Conservation (phyloP, 1,284 basidiomycete species). For the Psilocybe mexicana region DNA sequence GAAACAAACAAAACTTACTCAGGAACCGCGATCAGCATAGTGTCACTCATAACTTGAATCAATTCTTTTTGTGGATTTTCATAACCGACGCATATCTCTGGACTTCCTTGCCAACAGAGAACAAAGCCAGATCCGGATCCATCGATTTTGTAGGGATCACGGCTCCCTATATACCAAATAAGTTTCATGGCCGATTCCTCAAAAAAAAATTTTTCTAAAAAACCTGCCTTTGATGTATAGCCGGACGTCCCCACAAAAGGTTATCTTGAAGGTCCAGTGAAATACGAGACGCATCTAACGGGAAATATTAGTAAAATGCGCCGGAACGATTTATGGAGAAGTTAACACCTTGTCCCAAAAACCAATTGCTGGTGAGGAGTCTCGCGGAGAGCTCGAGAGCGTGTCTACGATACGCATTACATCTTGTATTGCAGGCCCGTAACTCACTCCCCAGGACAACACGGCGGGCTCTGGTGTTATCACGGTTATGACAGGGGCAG, state of each 20-base stretch:
- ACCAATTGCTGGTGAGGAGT: constrained; percentile 85
- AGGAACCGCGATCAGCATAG: constrained; percentile 82
- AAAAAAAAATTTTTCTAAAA: not conserved
- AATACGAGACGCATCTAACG: constrained; percentile 79
- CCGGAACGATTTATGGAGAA: not conserved
- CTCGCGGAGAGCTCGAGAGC: constrained; percentile 77
- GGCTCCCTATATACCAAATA: constrained; percentile 57
- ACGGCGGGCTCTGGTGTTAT: constrained; percentile 68
- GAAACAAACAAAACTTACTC: constrained; percentile 53
- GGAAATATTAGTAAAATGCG: constrained; percentile 4
- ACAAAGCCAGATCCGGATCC: constrained; percentile 90
- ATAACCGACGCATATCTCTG: constrained; percentile 74
- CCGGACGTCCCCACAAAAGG: constrained; percentile 77
- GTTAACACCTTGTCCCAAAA: constrained; percentile 87
- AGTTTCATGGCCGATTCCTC: not conserved
- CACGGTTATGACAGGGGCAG: constrained; percentile 73
- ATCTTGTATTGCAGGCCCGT: constrained; percentile 86
- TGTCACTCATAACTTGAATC: constrained; percentile 82
- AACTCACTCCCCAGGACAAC: constrained; percentile 90
- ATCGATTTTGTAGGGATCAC: constrained; percentile 78
- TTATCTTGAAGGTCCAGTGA: constrained; percentile 80
- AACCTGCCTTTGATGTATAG: constrained; percentile 80
- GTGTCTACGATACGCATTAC: constrained; percentile 85
- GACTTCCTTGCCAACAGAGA: constrained; percentile 81
- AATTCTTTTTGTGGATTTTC: constrained; percentile 79